phyloP scores from a whole-genome alignment of 2,329 filamentous ascomycete species.

The Curvularia hawaiiensis region DNA sequence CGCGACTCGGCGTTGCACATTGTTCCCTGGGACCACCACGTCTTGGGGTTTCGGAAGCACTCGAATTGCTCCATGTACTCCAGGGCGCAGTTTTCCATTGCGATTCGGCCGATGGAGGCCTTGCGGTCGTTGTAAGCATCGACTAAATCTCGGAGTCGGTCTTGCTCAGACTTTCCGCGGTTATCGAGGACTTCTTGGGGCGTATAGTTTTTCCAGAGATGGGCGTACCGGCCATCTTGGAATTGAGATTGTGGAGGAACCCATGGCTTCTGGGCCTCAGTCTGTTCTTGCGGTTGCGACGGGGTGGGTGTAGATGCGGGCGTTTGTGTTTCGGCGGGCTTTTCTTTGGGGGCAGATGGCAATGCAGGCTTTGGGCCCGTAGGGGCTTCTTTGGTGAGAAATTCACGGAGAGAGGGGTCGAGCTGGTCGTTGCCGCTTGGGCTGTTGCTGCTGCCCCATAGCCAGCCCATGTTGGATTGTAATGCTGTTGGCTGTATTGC shows the following conservation, averaged over 20 bases:
- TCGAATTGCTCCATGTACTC: conserved; percentile 83
- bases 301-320: conserved; percentile 7
- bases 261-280: conserved; percentile 37
- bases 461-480: conserved; percentile 62
- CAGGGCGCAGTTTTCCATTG: conserved; percentile 90
- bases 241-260: conserved; percentile 63
- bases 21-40: conserved; percentile 69
- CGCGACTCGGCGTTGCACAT: conserved; percentile 81
- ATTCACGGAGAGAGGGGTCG: conserved; percentile 82
- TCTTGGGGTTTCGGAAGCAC: conserved; percentile 75
- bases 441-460: conserved; percentile 56
- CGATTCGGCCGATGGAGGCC: conserved; percentile 75
- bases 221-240: conserved; percentile 75
- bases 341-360: conserved; percentile 37
- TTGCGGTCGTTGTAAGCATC: conserved; percentile 85
- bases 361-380: conserved; percentile 62
- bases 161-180: conserved; percentile 73
- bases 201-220: conserved; percentile 92
- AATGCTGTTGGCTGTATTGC: conserved; percentile 3
- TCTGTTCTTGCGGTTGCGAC: conserved; percentile 11
- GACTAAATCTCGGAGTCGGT: conserved; percentile 79
- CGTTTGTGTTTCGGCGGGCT: conserved; percentile 23
- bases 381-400: conserved; percentile 81
- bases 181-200: conserved; percentile 73
- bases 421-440: conserved; percentile 68